Percentiles rank a stretch among this genome's conserved stretches.
These are phyloP conservation scores for Ceratocystis variospora DNA, from an alignment of 2,329 filamentous ascomycete genomes.

Conservation along the genomic window DNA sequence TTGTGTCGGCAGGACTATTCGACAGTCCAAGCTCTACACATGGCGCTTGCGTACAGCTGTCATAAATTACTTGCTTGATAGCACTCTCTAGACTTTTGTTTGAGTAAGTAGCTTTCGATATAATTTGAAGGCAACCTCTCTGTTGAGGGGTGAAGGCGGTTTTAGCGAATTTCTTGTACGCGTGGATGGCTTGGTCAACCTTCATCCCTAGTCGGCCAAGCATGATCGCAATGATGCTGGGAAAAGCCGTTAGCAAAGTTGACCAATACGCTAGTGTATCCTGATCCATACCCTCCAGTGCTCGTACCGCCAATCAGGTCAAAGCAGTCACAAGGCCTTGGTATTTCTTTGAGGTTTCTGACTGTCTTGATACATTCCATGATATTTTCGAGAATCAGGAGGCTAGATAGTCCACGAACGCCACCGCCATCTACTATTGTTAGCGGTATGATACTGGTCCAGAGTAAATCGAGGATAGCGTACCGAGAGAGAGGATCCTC, in stretches of 20 bases:
- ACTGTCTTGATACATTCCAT: conserved; percentile 21
- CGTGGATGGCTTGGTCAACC: neutral
- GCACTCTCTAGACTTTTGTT: neutral
- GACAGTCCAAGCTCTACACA: neutral
- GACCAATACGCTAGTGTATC: conserved; percentile 10
- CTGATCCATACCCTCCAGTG: conserved; percentile 22
- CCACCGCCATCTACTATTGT: too few relatives aligned
- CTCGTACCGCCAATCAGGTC: conserved; percentile 25
- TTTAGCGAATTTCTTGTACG: neutral
- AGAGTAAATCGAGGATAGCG: too few relatives aligned
- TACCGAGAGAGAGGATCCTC: too few relatives aligned
- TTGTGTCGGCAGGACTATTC: neutral
- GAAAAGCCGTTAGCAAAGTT: neutral
- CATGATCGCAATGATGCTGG: neutral
- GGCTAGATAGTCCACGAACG: too few relatives aligned
- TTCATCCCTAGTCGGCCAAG: neutral
- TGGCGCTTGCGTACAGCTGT: neutral
- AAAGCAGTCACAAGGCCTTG: conserved; percentile 24
- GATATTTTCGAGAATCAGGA: conserved; percentile 20
- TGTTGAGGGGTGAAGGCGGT: neutral
- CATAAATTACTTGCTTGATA: neutral
- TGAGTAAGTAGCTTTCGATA: neutral
- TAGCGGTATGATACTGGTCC: too few relatives aligned
- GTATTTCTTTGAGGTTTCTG: conserved; percentile 19
- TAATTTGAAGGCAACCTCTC: neutral